Evolutionary conservation across 768 basidiomycete species (phyloP), one percentile per base, ranked within the genome.

Genomic region (Pleurotus sapidus): DNA sequence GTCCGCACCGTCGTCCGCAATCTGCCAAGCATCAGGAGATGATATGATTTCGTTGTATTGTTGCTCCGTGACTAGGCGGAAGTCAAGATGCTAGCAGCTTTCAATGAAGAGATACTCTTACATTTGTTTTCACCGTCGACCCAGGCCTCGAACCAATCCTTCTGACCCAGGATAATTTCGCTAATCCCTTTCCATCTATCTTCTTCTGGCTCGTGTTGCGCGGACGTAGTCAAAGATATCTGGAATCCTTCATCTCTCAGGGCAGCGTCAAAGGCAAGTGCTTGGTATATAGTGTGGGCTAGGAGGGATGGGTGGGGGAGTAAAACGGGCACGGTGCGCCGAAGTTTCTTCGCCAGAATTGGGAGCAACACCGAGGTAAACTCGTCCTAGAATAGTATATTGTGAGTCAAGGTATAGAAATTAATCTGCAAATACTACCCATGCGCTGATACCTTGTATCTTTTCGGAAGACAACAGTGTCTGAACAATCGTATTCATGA

Each of bases 281-380:
- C 84, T 69, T 98, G 93, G 68, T 96, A 96, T 48, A 98, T 89
- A 1, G 95, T 98, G 66, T 99, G 96, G 1, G 97, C 97, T 5
- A 99, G 77, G 18, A 98, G 72, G 0, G 94, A 84, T 0, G 97
- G 91, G 61, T 88, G 85, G 2, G 83, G 72, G 4, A 98, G 73
- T 9, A 98, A 71, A 17, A 80, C 68, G 0, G 94, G 91, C 37
- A 95, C 76, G 0, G 91, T 87, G 46, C 82, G 84, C 42, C 77
- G 80, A 11, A 98, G 75, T 64, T 98, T 93, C 27, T 86, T 80
- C 5, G 86, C 76, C 3, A 95, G 77, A 5, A 95, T 71, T 0
- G 93, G 91, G 25, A 96, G 73, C 20, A 98, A 84, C 24, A 91
- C 78, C 6, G 81, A 70, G 2, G 84, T 87, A 67, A 98, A 97